Evolutionary conservation across 768 basidiomycete genomes (phyloP), one percentile per base, ranked within the genome.

Genomic region (Amyloporia xantha): DNA sequence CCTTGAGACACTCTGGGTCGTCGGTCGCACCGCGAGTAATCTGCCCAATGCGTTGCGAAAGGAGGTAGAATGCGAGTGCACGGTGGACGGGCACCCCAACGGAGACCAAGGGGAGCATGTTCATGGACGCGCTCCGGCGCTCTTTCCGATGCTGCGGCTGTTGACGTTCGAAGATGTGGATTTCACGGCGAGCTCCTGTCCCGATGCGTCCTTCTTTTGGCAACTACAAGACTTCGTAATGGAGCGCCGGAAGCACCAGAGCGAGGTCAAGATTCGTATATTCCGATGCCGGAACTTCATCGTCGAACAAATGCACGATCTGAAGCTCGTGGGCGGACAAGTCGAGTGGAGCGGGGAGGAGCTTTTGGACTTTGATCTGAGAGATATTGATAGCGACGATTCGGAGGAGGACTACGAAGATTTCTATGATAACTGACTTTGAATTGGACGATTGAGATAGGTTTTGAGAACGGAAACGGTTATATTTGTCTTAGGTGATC

Each of bases 351-450:
- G 17, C n/a, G 36, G 36, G 3, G 46, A 38, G 24, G 46, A 47
- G 46, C 9, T 47, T 5, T 33, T 46, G 17, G 46, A 47, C 37
- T 47, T 47, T 36, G 46, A 47, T 25, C 12, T 47, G 11, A 19
- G 21, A 2, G 46, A 47, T 7, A n/a, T 47, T 17, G 46, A 47
- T 23, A 47, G 46, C 46, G 38, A 47, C 24, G 35, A 46, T 21
- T 38, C 35, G 36, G 36, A 47, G 23, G 46, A 47, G 20, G 46
- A 47, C 24, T 47, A 47, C 26, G 46, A 47, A 30, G 46, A 47
- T 37, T 47, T 24, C 28, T 47, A 47, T 20, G 36, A 47, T 13
- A 12, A n/a, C n/a, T n/a, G n/a, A n/a, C n/a, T n/a, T n/a, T n/a
- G n/a, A n/a, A n/a, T n/a, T n/a, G n/a, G 33, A n/a, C n/a, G n/a